Base-by-base conservation (phyloP, 2,329 filamentous ascomycete genomes). In the Cytospora piceae region DNA sequence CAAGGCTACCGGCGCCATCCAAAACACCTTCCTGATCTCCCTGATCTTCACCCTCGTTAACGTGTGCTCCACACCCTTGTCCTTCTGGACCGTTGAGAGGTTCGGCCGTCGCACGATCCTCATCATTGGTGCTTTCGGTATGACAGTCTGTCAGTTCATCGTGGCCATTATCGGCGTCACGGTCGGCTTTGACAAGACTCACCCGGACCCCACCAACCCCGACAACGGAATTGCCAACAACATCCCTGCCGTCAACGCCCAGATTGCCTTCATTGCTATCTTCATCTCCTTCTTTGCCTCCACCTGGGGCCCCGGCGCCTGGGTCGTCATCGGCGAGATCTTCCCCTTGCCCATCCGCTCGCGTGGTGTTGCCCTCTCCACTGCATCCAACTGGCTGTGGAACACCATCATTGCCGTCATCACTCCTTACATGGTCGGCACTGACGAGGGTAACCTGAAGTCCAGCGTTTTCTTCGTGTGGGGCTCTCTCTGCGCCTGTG, bases 231-330 rank as follows among this genome's bases (percentile, higher is more conserved):
- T 81, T 9, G 81, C 82, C 73, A 61, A 84, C 79, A 86, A 89
- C 76, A 78, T 83, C 67, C 70, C 80, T 2, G 88, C 87, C 39
- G 83, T 85, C 72, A 83, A 85, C 71, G 87, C 90, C 58, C 89
- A 94, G 83, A 93, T 96, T 70, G 87, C 91, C 68, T 95, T 96
- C 81, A 95, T 95, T 75, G 90, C 89, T 81, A 89, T 96, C 82
- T 95, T 93, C 85, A 94, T 96, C 83, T 93, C 92, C 85, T 94
- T 90, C 85, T 96, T 96, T 77, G 93, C 93, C 67, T 88, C 86
- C 66, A 96, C 93, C 69, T 96, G 92, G 93, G 93, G 93, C 61
- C 92, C 92, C 8, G 90, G 87, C 58, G 85, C 90, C 61, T 93
- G 90, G 90, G 87, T 90, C 62, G 85, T 96, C 71, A 94, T 95